A percentile compares a stretch with the other conserved stretches of the same genome.
These are phyloP conservation scores for Coelastrella sp. DNA, from an alignment of 139 green algal genomes.

Conservation along the genomic window DNA sequence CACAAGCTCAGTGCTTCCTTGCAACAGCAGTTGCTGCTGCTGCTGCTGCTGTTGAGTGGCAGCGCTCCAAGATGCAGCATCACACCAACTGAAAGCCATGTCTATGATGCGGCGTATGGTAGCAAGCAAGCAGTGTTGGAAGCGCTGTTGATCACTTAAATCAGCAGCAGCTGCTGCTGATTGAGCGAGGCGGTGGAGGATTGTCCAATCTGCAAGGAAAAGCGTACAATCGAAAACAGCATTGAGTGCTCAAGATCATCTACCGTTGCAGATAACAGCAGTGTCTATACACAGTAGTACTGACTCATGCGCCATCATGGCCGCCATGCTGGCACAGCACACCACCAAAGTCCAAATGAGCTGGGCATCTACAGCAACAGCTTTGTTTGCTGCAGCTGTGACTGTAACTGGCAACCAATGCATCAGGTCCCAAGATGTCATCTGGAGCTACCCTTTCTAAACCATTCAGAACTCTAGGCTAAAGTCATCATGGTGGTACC, in stretches of 20 bases:
- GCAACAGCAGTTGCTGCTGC: background rate
- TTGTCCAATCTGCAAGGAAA: background rate
- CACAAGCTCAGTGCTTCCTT: background rate
- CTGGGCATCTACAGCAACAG: no score
- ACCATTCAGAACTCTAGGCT: no score
- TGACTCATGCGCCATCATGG: no score
- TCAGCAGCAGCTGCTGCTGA: background rate
- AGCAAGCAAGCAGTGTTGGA: background rate
- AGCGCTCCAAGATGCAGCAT: background rate
- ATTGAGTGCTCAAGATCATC: background rate
- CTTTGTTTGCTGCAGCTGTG: no score
- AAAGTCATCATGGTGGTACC: no score
- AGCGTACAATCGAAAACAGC: background rate
- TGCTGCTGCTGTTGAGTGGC: constrained; percentile 13
- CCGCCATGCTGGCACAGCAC: no score
- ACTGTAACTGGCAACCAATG: no score
- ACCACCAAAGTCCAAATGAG: no score
- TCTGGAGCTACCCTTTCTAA: no score
- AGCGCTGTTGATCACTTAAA: background rate
- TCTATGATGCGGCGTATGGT: background rate
- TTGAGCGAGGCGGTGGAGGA: background rate
- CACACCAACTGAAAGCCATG: background rate
- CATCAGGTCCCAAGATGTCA: no score
- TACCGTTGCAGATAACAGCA: background rate
- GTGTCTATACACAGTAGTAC: background rate